Evolutionary conservation across 768 basidiomycete species (phyloP), one percentile per base, ranked within the genome.

Genomic region (Porpolomopsis calyptriformis): DNA sequence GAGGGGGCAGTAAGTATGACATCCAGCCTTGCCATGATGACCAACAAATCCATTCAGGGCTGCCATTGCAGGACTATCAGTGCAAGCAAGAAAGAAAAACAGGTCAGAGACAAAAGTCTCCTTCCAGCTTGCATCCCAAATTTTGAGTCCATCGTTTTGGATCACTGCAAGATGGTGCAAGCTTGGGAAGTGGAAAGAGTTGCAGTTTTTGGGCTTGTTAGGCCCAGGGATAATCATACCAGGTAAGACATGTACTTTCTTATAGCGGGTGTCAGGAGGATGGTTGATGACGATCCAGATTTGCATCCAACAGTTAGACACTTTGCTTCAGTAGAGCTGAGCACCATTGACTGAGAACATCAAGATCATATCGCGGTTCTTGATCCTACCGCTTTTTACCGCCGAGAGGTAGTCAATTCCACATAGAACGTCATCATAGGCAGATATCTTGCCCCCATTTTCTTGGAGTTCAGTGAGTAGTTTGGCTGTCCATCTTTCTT

Each of bases 281-380:
- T 52, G 59, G 37, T 68, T 56, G 1, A 52, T 31, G 5, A 67
- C 43, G 10, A 66, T 47, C 64, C 64, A 70, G 5, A 65, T 61
- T 1, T 43, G 55, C 10, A 72, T 69, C 68, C 68, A 70, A 9
- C 54, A 59, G 37, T 71, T 64, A 1, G 67, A 72, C 31, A 55
- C 51, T 51, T 71, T 71, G 50, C 64, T 60, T 5, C 60, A 51
- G 37, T 66, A 70, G 0, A 73, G 59, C 39, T 71, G 71, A 0
- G 64, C 61, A 18, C 68, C 65, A 45, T 72, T 65, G 10, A 70
- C 29, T 0, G 67, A 69, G 5, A 66, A 46, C 2, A 59, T 42
- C 2, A 71, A 31, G 2, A 63, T 43, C 0, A 53, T 64, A 35
- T 69, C 60, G 16, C 64, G 50, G 5, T 22, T 20, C 0, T 52